Conservation (phyloP, 2,329 filamentous ascomycete genomes). For the Colletotrichum horii region DNA sequence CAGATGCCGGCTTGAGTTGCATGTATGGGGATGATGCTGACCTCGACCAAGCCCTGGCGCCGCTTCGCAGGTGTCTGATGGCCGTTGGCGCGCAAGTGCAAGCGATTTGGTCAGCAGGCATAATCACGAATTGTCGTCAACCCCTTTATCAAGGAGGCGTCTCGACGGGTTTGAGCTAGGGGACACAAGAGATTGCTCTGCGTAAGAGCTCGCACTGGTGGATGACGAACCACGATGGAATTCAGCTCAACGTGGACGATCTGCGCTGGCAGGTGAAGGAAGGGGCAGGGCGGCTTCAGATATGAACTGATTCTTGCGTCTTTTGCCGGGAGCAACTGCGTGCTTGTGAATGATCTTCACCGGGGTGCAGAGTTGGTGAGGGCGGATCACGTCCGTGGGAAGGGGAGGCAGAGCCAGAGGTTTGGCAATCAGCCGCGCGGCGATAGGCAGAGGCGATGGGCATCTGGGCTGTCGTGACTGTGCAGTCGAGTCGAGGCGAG, state of each 20-base stretch:
- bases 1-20: conserved; percentile 7
- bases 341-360: conserved; percentile 14
- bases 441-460: not conserved
- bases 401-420: conserved; percentile 7
- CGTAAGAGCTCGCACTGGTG: not conserved
- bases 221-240: not conserved
- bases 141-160: not conserved
- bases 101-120: not conserved
- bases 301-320: conserved; percentile 20
- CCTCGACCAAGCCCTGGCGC: not conserved
- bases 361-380: not conserved
- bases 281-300: conserved; percentile 13
- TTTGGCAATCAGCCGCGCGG: conserved; percentile 13
- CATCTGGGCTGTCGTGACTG: not conserved
- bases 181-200: not conserved
- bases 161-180: not conserved
- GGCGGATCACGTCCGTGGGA: not conserved
- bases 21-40: not conserved
- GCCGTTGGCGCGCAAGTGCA: not conserved
- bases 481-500: not conserved
- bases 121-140: not conserved
- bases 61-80: not conserved
- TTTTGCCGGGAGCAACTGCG: not conserved
- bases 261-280: not conserved
- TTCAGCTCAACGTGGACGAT: not conserved